Conservation (phyloP, 495 filamentous ascomycete genomes). For the Trichoderma gamsii region DNA sequence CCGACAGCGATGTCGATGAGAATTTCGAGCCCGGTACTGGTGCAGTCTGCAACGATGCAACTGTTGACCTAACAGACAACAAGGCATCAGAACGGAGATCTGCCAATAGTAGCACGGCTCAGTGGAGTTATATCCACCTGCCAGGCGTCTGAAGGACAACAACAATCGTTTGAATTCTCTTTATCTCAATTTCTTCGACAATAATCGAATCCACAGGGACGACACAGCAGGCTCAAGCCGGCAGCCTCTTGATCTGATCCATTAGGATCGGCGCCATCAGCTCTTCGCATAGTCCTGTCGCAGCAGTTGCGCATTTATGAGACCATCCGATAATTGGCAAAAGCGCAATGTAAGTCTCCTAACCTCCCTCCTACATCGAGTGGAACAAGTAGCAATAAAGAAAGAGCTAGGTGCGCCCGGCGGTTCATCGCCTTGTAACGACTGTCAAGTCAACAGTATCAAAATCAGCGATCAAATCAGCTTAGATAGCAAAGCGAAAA, state of each 20-base stretch:
- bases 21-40: not conserved
- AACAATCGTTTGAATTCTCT: not conserved
- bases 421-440: not conserved
- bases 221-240: not conserved
- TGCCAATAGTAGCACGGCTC: not conserved
- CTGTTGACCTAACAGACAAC: not conserved
- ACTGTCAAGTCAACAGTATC: not conserved
- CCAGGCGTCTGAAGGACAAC: constrained; percentile 2
- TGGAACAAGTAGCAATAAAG: not conserved
- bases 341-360: not conserved
- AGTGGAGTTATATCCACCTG: constrained; percentile 15
- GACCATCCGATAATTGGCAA: not conserved
- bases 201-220: not conserved
- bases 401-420: not conserved
- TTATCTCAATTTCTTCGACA: not conserved
- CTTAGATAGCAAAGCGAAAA: not conserved
- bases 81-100: not conserved
- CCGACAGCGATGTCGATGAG: not conserved
- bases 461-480: too few species aligned
- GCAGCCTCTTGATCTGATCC: not conserved
- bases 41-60: not conserved
- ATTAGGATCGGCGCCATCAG: not conserved
- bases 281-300: not conserved
- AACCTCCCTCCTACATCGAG: not conserved
- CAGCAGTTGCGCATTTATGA: not conserved